Conservation (phyloP, 768 basidiomycete species). For the Lactifluus piperatus region DNA sequence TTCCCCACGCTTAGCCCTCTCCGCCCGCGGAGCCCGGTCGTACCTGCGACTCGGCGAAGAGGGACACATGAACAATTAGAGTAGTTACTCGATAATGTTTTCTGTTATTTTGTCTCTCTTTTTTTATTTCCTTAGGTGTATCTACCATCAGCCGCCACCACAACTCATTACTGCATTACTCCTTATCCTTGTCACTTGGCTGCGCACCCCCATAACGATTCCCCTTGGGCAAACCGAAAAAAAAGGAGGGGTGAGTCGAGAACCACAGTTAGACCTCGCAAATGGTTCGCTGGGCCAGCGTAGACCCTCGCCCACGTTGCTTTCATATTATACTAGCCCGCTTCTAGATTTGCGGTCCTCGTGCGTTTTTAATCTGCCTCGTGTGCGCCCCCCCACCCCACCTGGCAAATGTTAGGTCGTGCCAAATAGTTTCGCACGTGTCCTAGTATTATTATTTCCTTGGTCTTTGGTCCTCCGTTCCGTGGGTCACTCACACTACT, state of each 20-base stretch:
- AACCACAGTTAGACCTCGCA: too few species aligned
- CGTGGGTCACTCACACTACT: neutral
- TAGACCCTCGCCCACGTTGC: neutral
- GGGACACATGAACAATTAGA: slow-evolving; percentile 1
- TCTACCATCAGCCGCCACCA: too few species aligned
- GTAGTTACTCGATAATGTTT: neutral
- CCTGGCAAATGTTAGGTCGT: neutral
- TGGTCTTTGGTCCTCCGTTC: too few species aligned
- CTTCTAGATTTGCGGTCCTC: neutral
- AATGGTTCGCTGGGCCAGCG: slow-evolving; percentile 10
- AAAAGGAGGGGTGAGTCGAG: too few species aligned
- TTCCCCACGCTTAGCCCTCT: neutral
- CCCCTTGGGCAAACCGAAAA: too few species aligned
- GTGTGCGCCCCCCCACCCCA: too few species aligned
- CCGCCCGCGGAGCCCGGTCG: neutral
- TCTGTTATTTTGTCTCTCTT: neutral
- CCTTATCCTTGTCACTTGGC: too few species aligned
- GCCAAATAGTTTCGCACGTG: neutral
- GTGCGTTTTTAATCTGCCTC: neutral
- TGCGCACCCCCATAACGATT: too few species aligned
- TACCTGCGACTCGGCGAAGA: neutral
- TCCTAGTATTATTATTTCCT: neutral
- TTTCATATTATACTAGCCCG: neutral
- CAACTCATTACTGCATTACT: neutral
- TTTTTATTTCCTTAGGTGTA: too few species aligned